A percentile compares a stretch with the other conserved stretches of the same genome.
These are phyloP conservation scores for Haplosporangium sp. DNA, from an alignment of 371 early-diverging fungal species.

Conservation along the genomic window DNA sequence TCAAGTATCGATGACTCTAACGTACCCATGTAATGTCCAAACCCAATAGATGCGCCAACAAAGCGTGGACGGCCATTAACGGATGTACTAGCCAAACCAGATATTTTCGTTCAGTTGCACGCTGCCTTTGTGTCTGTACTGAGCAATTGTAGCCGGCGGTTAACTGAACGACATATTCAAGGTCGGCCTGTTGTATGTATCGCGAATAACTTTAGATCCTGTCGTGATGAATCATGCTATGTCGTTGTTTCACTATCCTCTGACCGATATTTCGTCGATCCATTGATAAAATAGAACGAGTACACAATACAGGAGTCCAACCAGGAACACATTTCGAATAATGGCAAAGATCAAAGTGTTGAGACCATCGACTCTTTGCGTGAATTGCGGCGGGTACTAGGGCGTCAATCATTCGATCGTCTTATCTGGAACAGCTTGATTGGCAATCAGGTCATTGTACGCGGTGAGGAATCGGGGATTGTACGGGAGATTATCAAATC, in stretches of 20 bases:
- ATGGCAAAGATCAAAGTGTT: background rate
- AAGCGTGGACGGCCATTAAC: conserved; percentile 49
- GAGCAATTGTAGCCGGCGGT: conserved; percentile 47
- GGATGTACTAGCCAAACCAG: conserved; percentile 51
- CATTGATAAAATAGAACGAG: conserved; percentile 15
- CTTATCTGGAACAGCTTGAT: conserved; percentile 57
- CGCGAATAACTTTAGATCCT: background rate
- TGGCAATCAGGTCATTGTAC: conserved; percentile 61
- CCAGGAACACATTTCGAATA: conserved; percentile 4
- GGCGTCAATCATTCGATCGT: conserved; percentile 50
- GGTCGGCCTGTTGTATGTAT: conserved; percentile 32
- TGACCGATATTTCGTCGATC: too few species aligned
- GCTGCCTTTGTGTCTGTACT: conserved; percentile 49
- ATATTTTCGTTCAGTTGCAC: conserved; percentile 54
- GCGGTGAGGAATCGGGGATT: conserved; percentile 48
- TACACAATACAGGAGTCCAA: conserved; percentile 6
- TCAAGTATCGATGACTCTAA: too few species aligned
- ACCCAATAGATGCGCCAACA: conserved; percentile 42
- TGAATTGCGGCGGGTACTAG: conserved; percentile 47
- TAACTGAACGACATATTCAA: conserved; percentile 45
- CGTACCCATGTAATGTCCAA: background rate
- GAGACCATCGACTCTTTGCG: conserved; percentile 50
- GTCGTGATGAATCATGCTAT: background rate
- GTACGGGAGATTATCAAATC: conserved; percentile 45
- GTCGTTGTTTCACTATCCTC: background rate